Base-by-base conservation (phyloP, 257 asterid species). In the Prunella vulgaris region DNA sequence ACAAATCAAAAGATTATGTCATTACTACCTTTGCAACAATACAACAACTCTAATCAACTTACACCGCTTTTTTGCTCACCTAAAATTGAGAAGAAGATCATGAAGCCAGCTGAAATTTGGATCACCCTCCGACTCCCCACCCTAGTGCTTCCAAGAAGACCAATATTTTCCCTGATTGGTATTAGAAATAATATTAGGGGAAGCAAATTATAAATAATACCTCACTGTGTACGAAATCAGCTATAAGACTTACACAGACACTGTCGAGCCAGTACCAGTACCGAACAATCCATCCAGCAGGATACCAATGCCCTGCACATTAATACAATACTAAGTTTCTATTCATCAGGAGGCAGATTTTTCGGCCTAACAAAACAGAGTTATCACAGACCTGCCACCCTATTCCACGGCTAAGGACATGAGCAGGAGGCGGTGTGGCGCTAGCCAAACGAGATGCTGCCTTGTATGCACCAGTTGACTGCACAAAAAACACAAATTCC, bases 341-440 rank as follows among this genome's bases (percentile, higher is more conserved):
- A 27, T 33, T 7, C 7, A 17, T 17, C 2, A 17, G 5, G 57
- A 51, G 27, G 20, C 59, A 17, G 59, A 20, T 2, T 20, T 52
- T 18, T 20, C 27, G 20, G 51, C 7, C 0, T 2, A 17, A 48
- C 25, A 17, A 0, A 49, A n/a, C 14, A 46, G 53, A 18, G 59
- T 52, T 7, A 18, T 21, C 20, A 58, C 88, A 51, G 63, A 92
- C 97, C 96, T 93, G 97, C 99, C 97, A 90, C 44, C 98, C 98
- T 27, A 93, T 90, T 76, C 98, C 98, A 5, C 97, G 97, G 85
- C 98, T 93, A 65, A 93, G 96, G 74, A 93, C 97, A 65, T 93
- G 97, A 74, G 99, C 94, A 42, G 97, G 97, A 79, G 99, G 99
- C 2, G 96, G 97, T 21, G 99, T 93, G 32, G 99, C 97, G 62